These are phyloP conservation scores for Beta macrorhiza DNA, from an alignment of 179 eudicot species.

Conservation along the genomic window DNA sequence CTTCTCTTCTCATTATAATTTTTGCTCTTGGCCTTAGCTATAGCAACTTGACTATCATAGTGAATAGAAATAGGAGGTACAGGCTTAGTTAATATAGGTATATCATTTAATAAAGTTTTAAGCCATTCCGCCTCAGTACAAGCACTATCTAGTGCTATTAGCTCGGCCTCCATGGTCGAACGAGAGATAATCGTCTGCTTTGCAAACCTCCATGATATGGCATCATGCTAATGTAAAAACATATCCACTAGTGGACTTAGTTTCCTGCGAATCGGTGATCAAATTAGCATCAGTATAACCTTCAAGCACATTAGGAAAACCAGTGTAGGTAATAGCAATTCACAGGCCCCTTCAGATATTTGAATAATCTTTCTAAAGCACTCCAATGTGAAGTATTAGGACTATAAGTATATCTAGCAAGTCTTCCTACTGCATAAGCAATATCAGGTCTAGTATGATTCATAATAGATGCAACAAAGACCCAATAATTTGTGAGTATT, in stretches of 20 bases:
- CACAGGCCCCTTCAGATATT: conserved; percentile 3
- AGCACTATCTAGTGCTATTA: not conserved
- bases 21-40: too few relatives aligned
- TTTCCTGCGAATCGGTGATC: conserved; percentile 1
- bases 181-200: not conserved
- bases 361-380: not conserved
- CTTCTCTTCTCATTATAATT: too few relatives aligned
- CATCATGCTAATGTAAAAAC: not conserved
- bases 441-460: not conserved
- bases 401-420: not conserved
- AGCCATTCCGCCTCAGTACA: not conserved
- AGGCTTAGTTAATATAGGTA: not conserved
- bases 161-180: not conserved
- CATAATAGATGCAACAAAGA: too few relatives aligned
- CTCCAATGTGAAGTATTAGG: not conserved
- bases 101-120: not conserved
- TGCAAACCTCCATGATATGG: not conserved
- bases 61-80: conserved; percentile 2
- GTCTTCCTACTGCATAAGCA: not conserved
- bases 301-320: not conserved
- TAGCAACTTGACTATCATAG: conserved; percentile 1
- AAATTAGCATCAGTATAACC: conserved; percentile 8
- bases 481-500: too few relatives aligned
- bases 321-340: not conserved
- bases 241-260: conserved; percentile 2